A percentile compares a stretch with the other conserved stretches of the same genome.
phyloP scores from a whole-genome alignment of 768 basidiomycete genomes.

The Naganishia vishniacii region DNA sequence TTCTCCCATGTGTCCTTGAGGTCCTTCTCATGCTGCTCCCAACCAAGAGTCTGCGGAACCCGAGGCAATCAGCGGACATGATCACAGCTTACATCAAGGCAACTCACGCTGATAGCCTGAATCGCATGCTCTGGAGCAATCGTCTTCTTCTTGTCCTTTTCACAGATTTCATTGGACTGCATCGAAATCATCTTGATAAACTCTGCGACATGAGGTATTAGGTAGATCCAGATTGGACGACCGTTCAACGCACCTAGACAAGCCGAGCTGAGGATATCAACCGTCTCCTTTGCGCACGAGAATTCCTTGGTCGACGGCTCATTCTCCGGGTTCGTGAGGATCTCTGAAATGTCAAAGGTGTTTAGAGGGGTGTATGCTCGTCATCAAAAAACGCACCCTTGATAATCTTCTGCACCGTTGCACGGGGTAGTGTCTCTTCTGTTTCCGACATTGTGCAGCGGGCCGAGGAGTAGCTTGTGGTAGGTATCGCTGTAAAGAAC shows the following conservation, averaged over 20 bases:
- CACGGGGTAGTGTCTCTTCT: conserved; percentile 87
- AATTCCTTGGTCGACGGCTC: conserved; percentile 47
- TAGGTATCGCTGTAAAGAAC: too few species aligned
- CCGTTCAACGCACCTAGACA: conserved; percentile 73
- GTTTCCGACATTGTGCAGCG: conserved; percentile 72
- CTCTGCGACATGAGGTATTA: conserved; percentile 55
- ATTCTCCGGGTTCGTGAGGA: conserved; percentile 67
- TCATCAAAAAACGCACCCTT: conserved; percentile 61
- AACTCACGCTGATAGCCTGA: conserved; percentile 71
- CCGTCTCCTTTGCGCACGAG: conserved; percentile 87
- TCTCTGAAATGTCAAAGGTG: conserved; percentile 55
- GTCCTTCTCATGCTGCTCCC: conserved; percentile 81
- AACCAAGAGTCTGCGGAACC: conserved; percentile 73
- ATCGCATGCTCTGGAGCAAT: conserved; percentile 98
- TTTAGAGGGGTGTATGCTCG: conserved; percentile 12
- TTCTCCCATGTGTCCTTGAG: conserved; percentile 90
- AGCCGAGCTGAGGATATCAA: conserved; percentile 94
- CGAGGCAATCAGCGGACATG: not conserved
- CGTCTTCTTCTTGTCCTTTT: conserved; percentile 96
- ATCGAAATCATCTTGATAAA: conserved; percentile 97
- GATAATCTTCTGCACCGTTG: conserved; percentile 96
- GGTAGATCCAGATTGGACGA: not conserved
- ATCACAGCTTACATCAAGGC: not conserved
- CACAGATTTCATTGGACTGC: conserved; percentile 96
- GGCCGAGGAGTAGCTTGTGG: not conserved